Evolutionary conservation across 306 rosid species (phyloP), one percentile per base, ranked within the genome.

Genomic region (Vigna radiata): DNA sequence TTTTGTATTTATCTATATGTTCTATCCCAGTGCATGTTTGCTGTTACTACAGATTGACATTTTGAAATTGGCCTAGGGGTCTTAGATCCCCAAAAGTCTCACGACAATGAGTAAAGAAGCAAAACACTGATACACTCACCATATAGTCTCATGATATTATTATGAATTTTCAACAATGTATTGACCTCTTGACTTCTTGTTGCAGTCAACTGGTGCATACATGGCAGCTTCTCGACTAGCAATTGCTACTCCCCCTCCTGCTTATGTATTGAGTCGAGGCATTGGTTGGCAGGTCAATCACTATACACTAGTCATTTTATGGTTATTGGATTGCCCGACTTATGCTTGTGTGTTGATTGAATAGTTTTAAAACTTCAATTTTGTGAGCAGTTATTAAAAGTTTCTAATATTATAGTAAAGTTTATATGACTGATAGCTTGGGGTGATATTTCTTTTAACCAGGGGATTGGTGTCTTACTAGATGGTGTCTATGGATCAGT

Each of bases 241-340:
- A 0, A 95, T 92, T 47, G 98, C 98, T 33, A 95, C 98, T 39
- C 98, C 98, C 47, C 98, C 98, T 68, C 98, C 98, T 49, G 97
- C 98, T 62, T 89, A 92, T 77, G 98, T 95, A 62, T 85, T 95
- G 87, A 95, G 98, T 86, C 89, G 98, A 59, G 98, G 98, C 82
- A 95, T 95, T 46, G 98, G 98, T 62, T 95, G 98, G 98, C 98
- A 95, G 96, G 98, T 95, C 53, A 83, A 78, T 72, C 70, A 9
- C 17, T 58, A 56, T 27, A 73, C 36, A 59, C 58, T 67, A 52
- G 19, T 29, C 79, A 46, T 11, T 11, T 78, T 12, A 33, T 9
- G 21, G 31, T 17, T 55, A 14, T 64, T 41, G 41, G 71, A 43
- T 56, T 47, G 3, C 27, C 27, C 0, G 27, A 25, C 27, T 25